These are phyloP conservation scores for Termitomyces sp. DNA, from an alignment of 1,284 basidiomycete species.

Conservation along the genomic window DNA sequence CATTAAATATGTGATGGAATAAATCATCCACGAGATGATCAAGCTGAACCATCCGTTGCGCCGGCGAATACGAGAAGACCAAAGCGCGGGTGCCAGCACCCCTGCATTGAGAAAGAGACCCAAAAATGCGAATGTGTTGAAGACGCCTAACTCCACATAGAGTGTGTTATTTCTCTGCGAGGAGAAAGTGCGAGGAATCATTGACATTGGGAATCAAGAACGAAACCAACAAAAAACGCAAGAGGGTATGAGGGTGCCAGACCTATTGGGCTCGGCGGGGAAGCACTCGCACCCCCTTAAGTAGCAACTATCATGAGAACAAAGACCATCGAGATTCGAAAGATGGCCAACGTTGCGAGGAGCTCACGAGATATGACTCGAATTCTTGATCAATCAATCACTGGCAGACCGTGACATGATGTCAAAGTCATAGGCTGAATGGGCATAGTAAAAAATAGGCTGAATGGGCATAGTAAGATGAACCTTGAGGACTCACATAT, in stretches of 20 bases:
- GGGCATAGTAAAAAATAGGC: too few relatives aligned
- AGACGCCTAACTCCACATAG: slow-evolving; percentile 3
- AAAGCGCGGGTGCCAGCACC: slow-evolving; percentile 8
- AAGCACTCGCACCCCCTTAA: not conserved
- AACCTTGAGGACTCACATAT: too few relatives aligned
- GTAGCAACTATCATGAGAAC: not conserved
- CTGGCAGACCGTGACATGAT: too few relatives aligned
- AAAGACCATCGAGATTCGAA: not conserved
- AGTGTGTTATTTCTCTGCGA: not conserved
- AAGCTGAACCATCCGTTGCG: slow-evolving; percentile 20
- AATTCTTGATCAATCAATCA: not conserved
- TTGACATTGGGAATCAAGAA: not conserved
- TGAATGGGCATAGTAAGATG: too few relatives aligned
- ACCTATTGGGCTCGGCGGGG: not conserved
- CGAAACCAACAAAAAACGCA: not conserved
- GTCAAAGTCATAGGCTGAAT: too few relatives aligned
- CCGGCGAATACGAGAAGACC: slow-evolving; percentile 13
- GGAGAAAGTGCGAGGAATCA: not conserved
- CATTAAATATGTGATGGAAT: slow-evolving; percentile 21
- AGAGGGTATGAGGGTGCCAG: not conserved
- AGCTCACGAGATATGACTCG: not conserved
- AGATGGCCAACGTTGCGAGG: not conserved
- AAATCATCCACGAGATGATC: slow-evolving; percentile 21
- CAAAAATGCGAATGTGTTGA: slow-evolving; percentile 7
- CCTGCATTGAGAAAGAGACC: slow-evolving; percentile 7